Base-by-base conservation (phyloP, 2,329 filamentous ascomycete genomes). In the Purpureocillium lavendulum region DNA sequence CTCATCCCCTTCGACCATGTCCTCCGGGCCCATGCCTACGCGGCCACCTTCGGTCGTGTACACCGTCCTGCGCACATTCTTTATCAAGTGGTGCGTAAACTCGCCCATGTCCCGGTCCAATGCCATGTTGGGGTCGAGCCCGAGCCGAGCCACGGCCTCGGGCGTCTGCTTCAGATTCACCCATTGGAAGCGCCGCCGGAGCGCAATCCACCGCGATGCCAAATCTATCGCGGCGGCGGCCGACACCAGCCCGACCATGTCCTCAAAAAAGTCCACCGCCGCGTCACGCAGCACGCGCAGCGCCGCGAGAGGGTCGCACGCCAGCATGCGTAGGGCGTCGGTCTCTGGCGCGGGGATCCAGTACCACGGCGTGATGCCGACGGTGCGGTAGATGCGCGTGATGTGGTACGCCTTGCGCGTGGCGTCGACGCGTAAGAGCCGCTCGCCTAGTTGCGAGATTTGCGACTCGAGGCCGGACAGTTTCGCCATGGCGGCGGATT, bases 1-100 rank as follows among this genome's bases (percentile, higher is more conserved):
- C 1, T 21, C 35, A 38, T 62, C 58, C 1, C 49, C 57, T 2
- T 30, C 24, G 36, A 37, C 11, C 44, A 53, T 50, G 4, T 39
- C 31, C 16, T 24, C 10, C 7, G 57, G 56, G 1, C 55, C 56
- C 6, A 59, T 42, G 2, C 58, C 60, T 9, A 61, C 40, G 32
- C 50, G 46, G 3, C 58, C 56, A 5, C 41, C 45, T 3, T 45
- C 40, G 4, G 59, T 61, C 9, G 54, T 33, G 39, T 54, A 62
- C 14, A 59, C 30, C 32, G 40, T 51, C 34, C 47, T 44, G 6
- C 44, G 43, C 2, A 30, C 18, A 16, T 49, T 51, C 15, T 43
- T 52, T 14, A 45, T 29, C 16, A 56, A n/a, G 16, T 46, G 48
- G 5, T 35, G 18, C 2, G 29, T 35, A 14, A 54, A 46, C 2